Evolutionary conservation across 345 rosid genomes (phyloP), one percentile per base, ranked within the genome.

Genomic region (Gossypium thurberi): DNA sequence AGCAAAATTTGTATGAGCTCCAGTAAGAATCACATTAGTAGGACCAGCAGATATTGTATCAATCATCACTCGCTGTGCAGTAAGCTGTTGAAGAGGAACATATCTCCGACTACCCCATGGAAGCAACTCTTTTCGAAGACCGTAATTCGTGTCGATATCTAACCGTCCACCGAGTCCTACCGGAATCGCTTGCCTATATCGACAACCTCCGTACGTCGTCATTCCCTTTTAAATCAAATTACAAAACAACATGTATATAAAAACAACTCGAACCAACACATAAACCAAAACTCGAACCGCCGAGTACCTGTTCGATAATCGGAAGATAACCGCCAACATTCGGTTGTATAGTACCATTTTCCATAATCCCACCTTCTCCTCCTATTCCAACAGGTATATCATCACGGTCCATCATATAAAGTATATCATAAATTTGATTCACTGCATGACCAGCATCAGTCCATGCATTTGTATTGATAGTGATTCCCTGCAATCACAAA

Each of bases 371-470:
- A 62, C 97, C 98, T 50, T 94, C 97, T 3, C 97, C 98, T 61
- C 98, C 98, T 5, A 92, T 88, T 44, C 98, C 98, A 15, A 94
- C 91, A 0, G 91, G 43, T 9, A 94, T 76, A 70, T 91, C 95
- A 8, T 94, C 92, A 0, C 97, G 96, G n/a, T 57, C 91, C 97
- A 94, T 94, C 98, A 94, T 94, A 85, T 89, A 90, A 72, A 94
- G 87, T 14, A 91, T 33, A 82, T 94, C 98, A 65, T 94, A 91
- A 2, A 91, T 60, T 15, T 94, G 94, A 77, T 91, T 90, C 88
- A 89, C 91, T n/a, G 88, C 63, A 23, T 58, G 63, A 6, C 63
- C 63, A 4, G 63, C 97, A 85, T 90, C 83, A 4, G 81, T 88
- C 98, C 98, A 94, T 12, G 91, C 87, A 82, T 92, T 94, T 57